These are phyloP conservation scores for Nicotiana noctiflora DNA, from an alignment of 257 asterid genomes.

Conservation along the genomic window DNA sequence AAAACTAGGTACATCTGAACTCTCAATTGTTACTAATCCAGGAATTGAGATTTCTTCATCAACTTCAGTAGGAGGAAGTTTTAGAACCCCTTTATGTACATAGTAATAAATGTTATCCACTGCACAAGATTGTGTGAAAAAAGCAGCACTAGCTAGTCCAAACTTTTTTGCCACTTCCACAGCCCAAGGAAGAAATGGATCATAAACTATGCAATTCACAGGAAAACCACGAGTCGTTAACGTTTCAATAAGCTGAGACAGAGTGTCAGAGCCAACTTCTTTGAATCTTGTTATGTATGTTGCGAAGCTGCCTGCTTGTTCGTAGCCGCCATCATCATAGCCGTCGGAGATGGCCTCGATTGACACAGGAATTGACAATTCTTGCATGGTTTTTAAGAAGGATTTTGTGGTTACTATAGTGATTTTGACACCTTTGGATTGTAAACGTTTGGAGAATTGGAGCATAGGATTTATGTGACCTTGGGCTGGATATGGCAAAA, in stretches of 20 bases:
- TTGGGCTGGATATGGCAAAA: constrained; percentile 30
- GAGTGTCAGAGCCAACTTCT: constrained; percentile 12
- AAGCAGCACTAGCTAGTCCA: not conserved
- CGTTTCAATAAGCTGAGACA: not conserved
- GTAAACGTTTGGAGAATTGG: constrained; percentile 38
- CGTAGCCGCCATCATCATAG: not conserved
- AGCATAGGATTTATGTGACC: constrained; percentile 49
- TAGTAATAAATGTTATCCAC: constrained; percentile 11
- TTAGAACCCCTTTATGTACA: constrained; percentile 2
- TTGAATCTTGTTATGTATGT: constrained; percentile 26
- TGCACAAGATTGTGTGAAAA: constrained; percentile 17
- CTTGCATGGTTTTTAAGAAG: constrained; percentile 5
- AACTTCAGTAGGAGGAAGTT: not conserved
- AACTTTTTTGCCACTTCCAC: constrained; percentile 1
- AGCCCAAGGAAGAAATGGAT: constrained; percentile 17
- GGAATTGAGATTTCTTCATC: not conserved
- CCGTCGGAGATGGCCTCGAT: constrained; percentile 19
- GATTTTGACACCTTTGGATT: constrained; percentile 18
- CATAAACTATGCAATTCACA: constrained; percentile 16
- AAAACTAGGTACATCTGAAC: not conserved
- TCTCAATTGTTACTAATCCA: not conserved
- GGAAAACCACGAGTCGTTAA: not conserved
- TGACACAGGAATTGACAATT: constrained; percentile 11
- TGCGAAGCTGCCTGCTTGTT: constrained; percentile 14
- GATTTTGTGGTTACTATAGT: not conserved